Evolutionary conservation across 805 yeast genomes (phyloP).

Genomic region (Saturnispora sekii): DNA sequence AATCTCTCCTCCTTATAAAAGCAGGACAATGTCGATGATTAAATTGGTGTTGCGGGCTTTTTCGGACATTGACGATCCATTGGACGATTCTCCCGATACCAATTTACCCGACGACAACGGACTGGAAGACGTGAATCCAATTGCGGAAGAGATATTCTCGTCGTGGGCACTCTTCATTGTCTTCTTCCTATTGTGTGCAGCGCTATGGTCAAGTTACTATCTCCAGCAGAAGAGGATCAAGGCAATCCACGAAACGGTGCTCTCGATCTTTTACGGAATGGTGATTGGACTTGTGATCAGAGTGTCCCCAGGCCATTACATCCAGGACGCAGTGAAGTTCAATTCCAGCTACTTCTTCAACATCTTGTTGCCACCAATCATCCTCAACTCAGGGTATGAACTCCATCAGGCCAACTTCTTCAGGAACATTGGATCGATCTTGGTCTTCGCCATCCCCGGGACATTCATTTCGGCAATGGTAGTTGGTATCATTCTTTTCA

Average conservation of each 20-base stretch:
- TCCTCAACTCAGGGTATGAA: slow-evolving; percentile 92
- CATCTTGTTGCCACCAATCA: slow-evolving; percentile 89
- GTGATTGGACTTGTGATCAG: slow-evolving; percentile 86
- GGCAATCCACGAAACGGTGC: slow-evolving; percentile 95
- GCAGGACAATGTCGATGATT: slow-evolving; percentile 1
- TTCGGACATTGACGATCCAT: slow-evolving; percentile 21
- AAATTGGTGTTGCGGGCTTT: slow-evolving; percentile 4
- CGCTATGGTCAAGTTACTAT: slow-evolving; percentile 92
- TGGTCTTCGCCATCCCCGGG: slow-evolving; percentile 95
- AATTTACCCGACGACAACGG: slow-evolving; percentile 43
- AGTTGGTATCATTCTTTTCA: slow-evolving; percentile 73
- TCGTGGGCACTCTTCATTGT: slow-evolving; percentile 96
- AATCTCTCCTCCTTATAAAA: background rate
- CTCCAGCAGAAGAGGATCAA: slow-evolving; percentile 84
- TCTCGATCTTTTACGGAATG: slow-evolving; percentile 96
- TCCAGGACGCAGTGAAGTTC: slow-evolving; percentile 93
- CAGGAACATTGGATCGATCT: slow-evolving; percentile 79
- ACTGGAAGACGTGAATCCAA: slow-evolving; percentile 63
- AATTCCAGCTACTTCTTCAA: slow-evolving; percentile 92
- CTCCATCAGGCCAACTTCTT: slow-evolving; percentile 93
- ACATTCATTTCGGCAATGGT: slow-evolving; percentile 89
- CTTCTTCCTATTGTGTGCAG: slow-evolving; percentile 68
- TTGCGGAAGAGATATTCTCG: slow-evolving; percentile 88
- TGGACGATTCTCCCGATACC: slow-evolving; percentile 29
- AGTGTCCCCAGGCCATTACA: slow-evolving; percentile 90